These are phyloP conservation scores for cucumber (Cucumis sativus) DNA, from an alignment of 306 rosid species.

Conservation along the genomic window DNA sequence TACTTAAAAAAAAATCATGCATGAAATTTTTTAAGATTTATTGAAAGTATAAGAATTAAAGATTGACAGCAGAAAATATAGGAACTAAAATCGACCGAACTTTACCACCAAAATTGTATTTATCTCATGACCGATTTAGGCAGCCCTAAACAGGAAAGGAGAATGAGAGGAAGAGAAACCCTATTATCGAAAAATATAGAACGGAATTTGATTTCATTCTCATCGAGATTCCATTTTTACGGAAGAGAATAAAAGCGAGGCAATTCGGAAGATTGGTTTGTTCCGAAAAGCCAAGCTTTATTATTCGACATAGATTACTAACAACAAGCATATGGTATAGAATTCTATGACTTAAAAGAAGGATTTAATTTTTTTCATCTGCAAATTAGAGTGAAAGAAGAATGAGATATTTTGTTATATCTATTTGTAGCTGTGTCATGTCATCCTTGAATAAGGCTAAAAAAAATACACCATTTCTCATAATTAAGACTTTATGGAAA, in stretches of 20 bases:
- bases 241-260: not conserved
- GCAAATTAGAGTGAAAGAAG: not conserved
- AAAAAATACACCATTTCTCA: constrained; percentile 7
- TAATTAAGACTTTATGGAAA: not conserved
- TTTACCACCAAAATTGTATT: no score
- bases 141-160: not conserved
- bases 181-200: not conserved
- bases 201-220: not conserved
- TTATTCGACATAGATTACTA: not conserved
- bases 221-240: not conserved
- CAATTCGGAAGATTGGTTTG: not conserved
- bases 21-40: no score
- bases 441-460: not conserved
- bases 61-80: no score
- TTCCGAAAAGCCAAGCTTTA: not conserved
- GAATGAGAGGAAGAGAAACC: not conserved
- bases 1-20: no score
- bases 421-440: not conserved
- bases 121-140: not conserved
- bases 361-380: not conserved
- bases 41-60: no score
- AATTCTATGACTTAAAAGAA: not conserved
- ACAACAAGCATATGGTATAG: not conserved
- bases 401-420: not conserved
- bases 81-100: no score